phyloP scores from a whole-genome alignment of 768 basidiomycete species.

The Cyathus striatus region DNA sequence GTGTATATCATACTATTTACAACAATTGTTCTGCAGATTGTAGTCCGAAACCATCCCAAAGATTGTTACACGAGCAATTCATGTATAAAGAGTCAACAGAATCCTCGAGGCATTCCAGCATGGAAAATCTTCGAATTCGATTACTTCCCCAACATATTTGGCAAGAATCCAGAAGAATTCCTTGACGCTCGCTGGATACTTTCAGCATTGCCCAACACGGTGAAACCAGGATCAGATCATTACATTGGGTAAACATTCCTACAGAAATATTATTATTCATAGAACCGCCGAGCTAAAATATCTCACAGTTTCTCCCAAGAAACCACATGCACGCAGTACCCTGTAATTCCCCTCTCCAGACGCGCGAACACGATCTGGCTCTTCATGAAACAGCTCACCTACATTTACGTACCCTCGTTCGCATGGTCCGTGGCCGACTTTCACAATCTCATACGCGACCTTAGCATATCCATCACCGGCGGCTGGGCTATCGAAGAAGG shows the following conservation, averaged over 20 bases:
- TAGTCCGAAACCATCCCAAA: conserved; percentile 17
- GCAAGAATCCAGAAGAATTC: too few species aligned
- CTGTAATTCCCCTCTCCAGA: conserved; percentile 17
- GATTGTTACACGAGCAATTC: conserved; percentile 16
- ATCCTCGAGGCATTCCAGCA: conserved; percentile 26
- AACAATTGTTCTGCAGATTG: conserved; percentile 17
- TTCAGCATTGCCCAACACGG: too few species aligned
- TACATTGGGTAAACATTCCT: conserved; percentile 13
- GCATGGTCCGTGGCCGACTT: conserved; percentile 22
- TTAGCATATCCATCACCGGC: conserved; percentile 15
- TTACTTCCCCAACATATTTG: conserved; percentile 20
- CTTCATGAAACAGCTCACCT: conserved; percentile 21
- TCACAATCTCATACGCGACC: conserved; percentile 10
- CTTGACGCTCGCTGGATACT: too few species aligned
- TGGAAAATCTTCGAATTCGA: conserved; percentile 31
- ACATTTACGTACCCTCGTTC: conserved; percentile 16
- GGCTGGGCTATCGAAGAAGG: too few species aligned
- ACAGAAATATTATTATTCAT: not conserved
- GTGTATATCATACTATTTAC: too few species aligned
- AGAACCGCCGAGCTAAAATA: conserved; percentile 2
- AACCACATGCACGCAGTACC: conserved; percentile 13
- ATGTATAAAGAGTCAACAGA: conserved; percentile 18
- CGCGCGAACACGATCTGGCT: conserved; percentile 19
- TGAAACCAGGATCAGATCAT: too few species aligned
- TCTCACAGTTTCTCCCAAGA: conserved; percentile 26